Percentiles rank a stretch among this genome's conserved stretches.
phyloP scores from a whole-genome alignment of 495 filamentous ascomycete genomes.

The Xylaria acuta region DNA sequence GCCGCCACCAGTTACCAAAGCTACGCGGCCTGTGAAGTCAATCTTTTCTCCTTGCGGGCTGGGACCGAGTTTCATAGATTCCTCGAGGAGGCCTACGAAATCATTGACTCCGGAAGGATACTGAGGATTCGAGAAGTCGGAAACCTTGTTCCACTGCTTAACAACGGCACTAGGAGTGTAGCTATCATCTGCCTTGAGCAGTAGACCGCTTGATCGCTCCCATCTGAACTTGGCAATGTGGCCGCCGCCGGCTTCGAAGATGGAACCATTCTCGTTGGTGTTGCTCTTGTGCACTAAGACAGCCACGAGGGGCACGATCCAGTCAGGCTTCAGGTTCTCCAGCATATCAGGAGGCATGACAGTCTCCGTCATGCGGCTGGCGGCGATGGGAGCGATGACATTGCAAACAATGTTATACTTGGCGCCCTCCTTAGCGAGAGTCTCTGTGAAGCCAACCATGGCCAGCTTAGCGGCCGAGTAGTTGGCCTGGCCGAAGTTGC shows the following conservation, averaged over 20 bases:
- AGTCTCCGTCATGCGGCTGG: slow-evolving; percentile 95
- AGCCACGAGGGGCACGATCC: slow-evolving; percentile 94
- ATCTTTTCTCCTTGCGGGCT: slow-evolving; percentile 78
- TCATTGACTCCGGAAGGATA: slow-evolving; percentile 89
- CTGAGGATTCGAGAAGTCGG: slow-evolving; percentile 83
- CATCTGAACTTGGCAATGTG: slow-evolving; percentile 93
- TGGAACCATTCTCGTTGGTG: slow-evolving; percentile 80
- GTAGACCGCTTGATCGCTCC: slow-evolving; percentile 90
- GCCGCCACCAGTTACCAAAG: slow-evolving; percentile 90
- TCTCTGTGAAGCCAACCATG: slow-evolving; percentile 98
- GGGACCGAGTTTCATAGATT: slow-evolving; percentile 77
- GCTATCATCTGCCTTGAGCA: slow-evolving; percentile 86
- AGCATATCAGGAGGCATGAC: slow-evolving; percentile 96
- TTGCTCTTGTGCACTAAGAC: slow-evolving; percentile 89
- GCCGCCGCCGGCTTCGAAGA: slow-evolving; percentile 94
- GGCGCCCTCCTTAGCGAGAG: slow-evolving; percentile 93
- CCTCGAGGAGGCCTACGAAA: slow-evolving; percentile 86
- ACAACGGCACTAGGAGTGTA: slow-evolving; percentile 89
- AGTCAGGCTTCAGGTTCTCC: slow-evolving; percentile 88
- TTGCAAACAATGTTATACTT: slow-evolving; percentile 99
- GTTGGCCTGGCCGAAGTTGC: slow-evolving; percentile 94
- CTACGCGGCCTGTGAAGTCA: slow-evolving; percentile 90
- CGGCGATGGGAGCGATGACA: slow-evolving; percentile 95
- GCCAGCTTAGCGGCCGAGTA: slow-evolving; percentile 97
- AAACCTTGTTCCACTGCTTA: slow-evolving; percentile 85